Conservation (phyloP, 2,329 filamentous ascomycete species). For the Colletotrichum kahawae region DNA sequence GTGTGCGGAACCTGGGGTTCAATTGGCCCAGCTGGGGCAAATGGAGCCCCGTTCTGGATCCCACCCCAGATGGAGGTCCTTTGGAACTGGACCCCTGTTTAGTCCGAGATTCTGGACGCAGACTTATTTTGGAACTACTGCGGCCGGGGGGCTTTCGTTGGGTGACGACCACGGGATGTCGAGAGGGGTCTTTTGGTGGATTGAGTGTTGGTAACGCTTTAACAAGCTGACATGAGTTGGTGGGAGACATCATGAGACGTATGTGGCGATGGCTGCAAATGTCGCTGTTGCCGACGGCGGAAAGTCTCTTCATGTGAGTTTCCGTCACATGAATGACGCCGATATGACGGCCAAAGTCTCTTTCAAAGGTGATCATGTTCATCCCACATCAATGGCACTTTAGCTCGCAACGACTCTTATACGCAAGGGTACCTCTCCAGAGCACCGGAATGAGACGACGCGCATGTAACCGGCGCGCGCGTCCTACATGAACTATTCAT, state of each 20-base stretch:
- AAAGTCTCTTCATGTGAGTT: background rate
- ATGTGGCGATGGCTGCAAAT: background rate
- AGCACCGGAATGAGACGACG: background rate
- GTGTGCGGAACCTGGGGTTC: slow-evolving; percentile 10
- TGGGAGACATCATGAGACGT: background rate
- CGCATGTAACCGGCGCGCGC: background rate
- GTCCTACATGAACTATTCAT: background rate
- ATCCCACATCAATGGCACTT: background rate
- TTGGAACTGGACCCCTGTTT: background rate
- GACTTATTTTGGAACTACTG: background rate
- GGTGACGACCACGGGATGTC: background rate
- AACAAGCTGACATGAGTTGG: background rate
- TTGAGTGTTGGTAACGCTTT: background rate
- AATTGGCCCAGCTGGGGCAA: slow-evolving; percentile 4
- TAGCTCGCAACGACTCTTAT: background rate
- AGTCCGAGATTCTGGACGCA: background rate
- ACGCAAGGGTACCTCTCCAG: background rate
- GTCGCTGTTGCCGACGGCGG: background rate
- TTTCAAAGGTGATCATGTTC: background rate
- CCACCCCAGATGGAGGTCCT: background rate
- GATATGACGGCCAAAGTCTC: background rate
- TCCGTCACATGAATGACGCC: background rate
- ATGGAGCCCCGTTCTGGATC: background rate
- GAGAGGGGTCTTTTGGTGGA: background rate
- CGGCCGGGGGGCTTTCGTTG: background rate